phyloP scores from a whole-genome alignment of 2,329 filamentous ascomycete species.

The Biscogniauxia marginata region DNA sequence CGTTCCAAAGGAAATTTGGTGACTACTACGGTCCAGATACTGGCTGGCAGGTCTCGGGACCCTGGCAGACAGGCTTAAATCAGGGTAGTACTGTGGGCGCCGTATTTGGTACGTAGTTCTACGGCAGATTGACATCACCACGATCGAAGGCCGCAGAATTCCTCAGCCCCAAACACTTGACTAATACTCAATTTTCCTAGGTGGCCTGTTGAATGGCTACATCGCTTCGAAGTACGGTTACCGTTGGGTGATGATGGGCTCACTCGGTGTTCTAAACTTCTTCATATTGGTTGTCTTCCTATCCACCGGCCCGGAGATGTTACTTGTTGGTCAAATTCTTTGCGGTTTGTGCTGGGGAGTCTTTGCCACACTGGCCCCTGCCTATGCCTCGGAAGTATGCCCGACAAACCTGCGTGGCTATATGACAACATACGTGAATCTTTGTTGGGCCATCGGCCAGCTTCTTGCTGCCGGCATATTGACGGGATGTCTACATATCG shows the following conservation, averaged over 20 bases:
- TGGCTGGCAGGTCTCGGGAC: conserved; percentile 28
- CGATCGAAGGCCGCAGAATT: neutral
- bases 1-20: conserved; percentile 32
- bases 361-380: conserved; percentile 32
- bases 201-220: conserved; percentile 31
- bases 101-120: conserved; percentile 27
- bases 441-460: conserved; percentile 47
- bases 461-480: conserved; percentile 41
- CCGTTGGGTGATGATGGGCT: conserved; percentile 30
- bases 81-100: conserved; percentile 31
- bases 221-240: conserved; percentile 30
- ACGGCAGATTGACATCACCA: neutral
- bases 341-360: conserved; percentile 34
- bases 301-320: conserved; percentile 19
- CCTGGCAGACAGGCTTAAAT: conserved; percentile 31
- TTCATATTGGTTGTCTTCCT: conserved; percentile 32
- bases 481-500: conserved; percentile 34
- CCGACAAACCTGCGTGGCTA: conserved; percentile 35
- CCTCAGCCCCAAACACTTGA: neutral
- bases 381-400: conserved; percentile 37
- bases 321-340: conserved; percentile 30
- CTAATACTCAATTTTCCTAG: conserved; percentile 9
- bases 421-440: conserved; percentile 44
- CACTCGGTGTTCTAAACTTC: conserved; percentile 27
- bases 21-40: conserved; percentile 20